These are phyloP conservation scores for Rhodotorula graminis DNA, from an alignment of 768 basidiomycete species.

Conservation along the genomic window DNA sequence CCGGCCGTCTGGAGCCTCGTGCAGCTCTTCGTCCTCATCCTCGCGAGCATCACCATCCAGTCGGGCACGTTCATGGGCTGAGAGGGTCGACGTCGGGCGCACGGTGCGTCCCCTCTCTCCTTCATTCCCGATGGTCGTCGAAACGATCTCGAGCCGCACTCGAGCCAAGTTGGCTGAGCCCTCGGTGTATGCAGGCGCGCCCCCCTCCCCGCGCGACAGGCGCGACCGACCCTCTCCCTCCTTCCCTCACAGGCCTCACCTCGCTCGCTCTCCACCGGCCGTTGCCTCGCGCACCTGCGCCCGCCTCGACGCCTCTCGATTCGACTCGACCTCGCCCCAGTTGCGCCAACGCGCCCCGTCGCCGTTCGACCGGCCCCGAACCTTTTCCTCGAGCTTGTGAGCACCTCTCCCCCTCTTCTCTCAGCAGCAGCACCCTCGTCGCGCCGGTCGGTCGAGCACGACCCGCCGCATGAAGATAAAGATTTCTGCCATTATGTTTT, in stretches of 20 bases:
- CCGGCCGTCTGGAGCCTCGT: conserved; percentile 9
- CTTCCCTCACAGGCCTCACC: not conserved
- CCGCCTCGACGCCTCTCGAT: not conserved
- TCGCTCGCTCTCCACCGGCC: not conserved
- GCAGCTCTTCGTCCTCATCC: not conserved
- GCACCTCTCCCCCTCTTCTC: not conserved
- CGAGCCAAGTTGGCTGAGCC: not conserved
- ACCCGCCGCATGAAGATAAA: not conserved
- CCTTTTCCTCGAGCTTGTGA: not conserved
- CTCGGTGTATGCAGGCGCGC: not conserved
- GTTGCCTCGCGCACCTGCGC: not conserved
- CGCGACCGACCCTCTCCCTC: not conserved
- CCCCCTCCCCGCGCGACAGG: not conserved
- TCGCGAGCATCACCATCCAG: not conserved
- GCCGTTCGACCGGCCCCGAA: not conserved
- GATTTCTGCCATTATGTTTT: not conserved
- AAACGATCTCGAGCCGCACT: no score
- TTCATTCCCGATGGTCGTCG: not conserved
- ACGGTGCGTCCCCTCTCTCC: no score
- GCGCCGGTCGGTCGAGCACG: no score
- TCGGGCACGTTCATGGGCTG: not conserved
- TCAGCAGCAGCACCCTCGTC: not conserved
- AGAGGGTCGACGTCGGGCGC: not conserved
- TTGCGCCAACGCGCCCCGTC: no score
- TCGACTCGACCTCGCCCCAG: no score